These are phyloP conservation scores for Phytopythium boreale DNA, from an alignment of 352 stramenopile genomes.

Conservation along the genomic window DNA sequence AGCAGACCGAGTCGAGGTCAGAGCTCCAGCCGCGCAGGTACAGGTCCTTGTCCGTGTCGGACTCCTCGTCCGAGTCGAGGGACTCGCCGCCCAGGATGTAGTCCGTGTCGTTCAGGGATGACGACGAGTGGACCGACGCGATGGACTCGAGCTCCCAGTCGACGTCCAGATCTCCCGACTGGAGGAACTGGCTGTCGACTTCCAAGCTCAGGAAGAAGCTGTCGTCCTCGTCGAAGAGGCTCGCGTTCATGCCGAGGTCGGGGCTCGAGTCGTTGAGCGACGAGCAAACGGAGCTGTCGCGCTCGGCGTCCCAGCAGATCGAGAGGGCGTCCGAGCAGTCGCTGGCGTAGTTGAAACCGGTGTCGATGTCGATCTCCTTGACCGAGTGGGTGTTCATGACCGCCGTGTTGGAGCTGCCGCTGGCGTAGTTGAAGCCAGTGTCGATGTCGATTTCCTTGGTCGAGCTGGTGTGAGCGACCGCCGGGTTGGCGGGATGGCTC, in stretches of 20 bases:
- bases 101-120: background rate
- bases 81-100: background rate
- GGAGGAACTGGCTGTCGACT: background rate
- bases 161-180: background rate
- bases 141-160: conserved; percentile 3
- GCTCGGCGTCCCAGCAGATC: background rate
- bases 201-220: background rate
- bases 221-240: background rate
- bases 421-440: background rate
- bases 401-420: too few species aligned
- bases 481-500: too few species aligned
- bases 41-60: background rate
- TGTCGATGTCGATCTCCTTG: background rate
- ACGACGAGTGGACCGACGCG: background rate
- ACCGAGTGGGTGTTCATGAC: too few species aligned
- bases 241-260: background rate
- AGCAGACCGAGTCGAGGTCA: background rate
- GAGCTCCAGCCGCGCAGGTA: background rate
- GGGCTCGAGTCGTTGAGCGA: background rate
- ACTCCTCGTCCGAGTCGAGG: background rate
- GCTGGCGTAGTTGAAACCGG: background rate
- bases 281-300: background rate
- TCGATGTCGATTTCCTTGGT: background rate
- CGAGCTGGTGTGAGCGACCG: too few species aligned
- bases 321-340: too few species aligned